Evolutionary conservation across 2,329 filamentous ascomycete genomes (phyloP).

Genomic region (Penicillium brevicompactum): DNA sequence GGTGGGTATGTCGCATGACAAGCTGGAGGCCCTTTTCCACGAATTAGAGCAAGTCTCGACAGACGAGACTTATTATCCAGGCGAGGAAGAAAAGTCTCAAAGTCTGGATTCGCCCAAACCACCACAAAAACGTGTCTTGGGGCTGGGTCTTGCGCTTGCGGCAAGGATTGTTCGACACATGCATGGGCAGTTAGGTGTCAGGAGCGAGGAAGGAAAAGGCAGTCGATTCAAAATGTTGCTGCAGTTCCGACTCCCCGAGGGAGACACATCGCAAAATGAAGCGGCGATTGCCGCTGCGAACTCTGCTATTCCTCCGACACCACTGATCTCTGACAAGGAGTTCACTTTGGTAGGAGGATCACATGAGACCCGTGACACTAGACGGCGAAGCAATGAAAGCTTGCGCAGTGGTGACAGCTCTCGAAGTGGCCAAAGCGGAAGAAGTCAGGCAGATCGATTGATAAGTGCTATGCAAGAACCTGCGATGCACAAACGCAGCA

Average conservation of each 20-base stretch:
- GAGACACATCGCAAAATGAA: neutral
- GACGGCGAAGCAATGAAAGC: constrained; percentile 29
- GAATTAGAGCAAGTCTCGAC: constrained; percentile 67
- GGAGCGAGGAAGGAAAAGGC: constrained; percentile 79
- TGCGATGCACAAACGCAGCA: constrained; percentile 18
- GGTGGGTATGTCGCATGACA: constrained; percentile 60
- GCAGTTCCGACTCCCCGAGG: constrained; percentile 66
- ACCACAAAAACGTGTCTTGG: constrained; percentile 58
- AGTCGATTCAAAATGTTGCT: constrained; percentile 81
- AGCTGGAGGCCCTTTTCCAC: constrained; percentile 62
- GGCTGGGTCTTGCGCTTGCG: constrained; percentile 85
- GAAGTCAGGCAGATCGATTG: constrained; percentile 44
- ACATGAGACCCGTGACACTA: constrained; percentile 12
- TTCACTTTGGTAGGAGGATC: constrained; percentile 40
- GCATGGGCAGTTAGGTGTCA: constrained; percentile 82
- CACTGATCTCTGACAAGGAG: constrained; percentile 35
- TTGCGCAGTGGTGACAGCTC: constrained; percentile 36
- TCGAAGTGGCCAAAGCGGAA: constrained; percentile 27
- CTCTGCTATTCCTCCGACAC: constrained; percentile 29
- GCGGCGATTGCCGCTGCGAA: neutral
- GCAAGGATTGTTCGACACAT: constrained; percentile 84
- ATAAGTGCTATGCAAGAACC: constrained; percentile 47
- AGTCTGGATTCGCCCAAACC: neutral
- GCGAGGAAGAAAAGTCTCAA: constrained; percentile 32
- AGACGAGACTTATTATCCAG: constrained; percentile 48